Evolutionary conservation across 2,329 filamentous ascomycete genomes (phyloP).

Genomic region (Thelonectria blattea): DNA sequence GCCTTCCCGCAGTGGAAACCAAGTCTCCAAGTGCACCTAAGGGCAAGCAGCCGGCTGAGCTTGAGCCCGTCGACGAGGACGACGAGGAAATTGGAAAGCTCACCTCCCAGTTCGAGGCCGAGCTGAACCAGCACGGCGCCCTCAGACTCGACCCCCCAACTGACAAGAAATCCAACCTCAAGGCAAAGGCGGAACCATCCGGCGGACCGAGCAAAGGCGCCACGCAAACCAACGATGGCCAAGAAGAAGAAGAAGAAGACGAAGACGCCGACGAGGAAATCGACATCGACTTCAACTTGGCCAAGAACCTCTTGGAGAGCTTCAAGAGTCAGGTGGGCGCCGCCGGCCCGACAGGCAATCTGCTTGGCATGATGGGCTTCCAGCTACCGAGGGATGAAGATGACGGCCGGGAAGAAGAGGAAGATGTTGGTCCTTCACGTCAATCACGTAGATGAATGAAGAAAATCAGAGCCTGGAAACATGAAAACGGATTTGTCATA

Average conservation of each 20-base stretch:
- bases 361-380: slow-evolving; percentile 86
- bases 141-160: slow-evolving; percentile 57
- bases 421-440: slow-evolving; percentile 11
- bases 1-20: slow-evolving; percentile 51
- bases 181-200: slow-evolving; percentile 35
- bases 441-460: slow-evolving; percentile 6
- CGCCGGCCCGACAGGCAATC: slow-evolving; percentile 84
- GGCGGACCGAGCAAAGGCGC: slow-evolving; percentile 17
- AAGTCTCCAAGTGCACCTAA: slow-evolving; percentile 2
- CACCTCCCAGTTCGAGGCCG: slow-evolving; percentile 73
- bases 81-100: slow-evolving; percentile 68
- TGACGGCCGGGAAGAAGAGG: slow-evolving; percentile 48
- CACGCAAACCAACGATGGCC: slow-evolving; percentile 36
- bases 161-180: slow-evolving; percentile 41
- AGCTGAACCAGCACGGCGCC: slow-evolving; percentile 72
- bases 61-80: slow-evolving; percentile 54
- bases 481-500: slow-evolving; percentile 2
- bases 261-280: slow-evolving; percentile 65
- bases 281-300: slow-evolving; percentile 84
- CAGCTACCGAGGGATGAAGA: slow-evolving; percentile 80
- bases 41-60: not conserved
- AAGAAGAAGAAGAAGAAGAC: slow-evolving; percentile 51
- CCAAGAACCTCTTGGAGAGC: slow-evolving; percentile 88
- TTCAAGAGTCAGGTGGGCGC: slow-evolving; percentile 89
- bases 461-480: not conserved